phyloP scores from a whole-genome alignment of 257 asterid species.

The Salvia rosmarinus region DNA sequence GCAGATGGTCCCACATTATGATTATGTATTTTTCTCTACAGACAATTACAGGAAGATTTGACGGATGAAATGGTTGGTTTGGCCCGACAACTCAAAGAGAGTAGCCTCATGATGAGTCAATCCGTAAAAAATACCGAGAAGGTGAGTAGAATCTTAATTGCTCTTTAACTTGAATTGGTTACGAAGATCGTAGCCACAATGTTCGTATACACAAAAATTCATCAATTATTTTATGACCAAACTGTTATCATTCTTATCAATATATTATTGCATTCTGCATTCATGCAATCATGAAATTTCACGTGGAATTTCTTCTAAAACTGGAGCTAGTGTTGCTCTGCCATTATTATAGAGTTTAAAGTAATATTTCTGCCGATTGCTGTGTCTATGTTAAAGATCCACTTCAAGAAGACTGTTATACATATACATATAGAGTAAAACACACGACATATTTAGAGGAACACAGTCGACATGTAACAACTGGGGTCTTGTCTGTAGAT shows the following conservation, averaged over 20 bases:
- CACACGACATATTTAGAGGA: not conserved
- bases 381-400: not conserved
- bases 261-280: not conserved
- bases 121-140: conserved; percentile 84
- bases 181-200: not conserved
- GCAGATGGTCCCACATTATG: conserved; percentile 2
- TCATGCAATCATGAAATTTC: not conserved
- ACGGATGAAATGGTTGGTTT: conserved; percentile 91
- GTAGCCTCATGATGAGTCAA: conserved; percentile 79
- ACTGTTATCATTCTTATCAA: not conserved
- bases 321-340: no score
- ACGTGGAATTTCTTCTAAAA: not conserved
- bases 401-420: not conserved
- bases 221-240: not conserved
- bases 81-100: conserved; percentile 89
- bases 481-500: conserved; percentile 45
- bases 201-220: not conserved
- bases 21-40: conserved; percentile 34
- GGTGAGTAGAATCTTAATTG: conserved; percentile 45
- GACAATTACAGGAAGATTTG: conserved; percentile 90
- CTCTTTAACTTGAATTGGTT: not conserved
- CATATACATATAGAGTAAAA: not conserved
- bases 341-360: no score
- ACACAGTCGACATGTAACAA: not conserved
- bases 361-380: not conserved